These are phyloP conservation scores for Boletellus ananiceps DNA, from an alignment of 768 basidiomycete species.

Conservation along the genomic window DNA sequence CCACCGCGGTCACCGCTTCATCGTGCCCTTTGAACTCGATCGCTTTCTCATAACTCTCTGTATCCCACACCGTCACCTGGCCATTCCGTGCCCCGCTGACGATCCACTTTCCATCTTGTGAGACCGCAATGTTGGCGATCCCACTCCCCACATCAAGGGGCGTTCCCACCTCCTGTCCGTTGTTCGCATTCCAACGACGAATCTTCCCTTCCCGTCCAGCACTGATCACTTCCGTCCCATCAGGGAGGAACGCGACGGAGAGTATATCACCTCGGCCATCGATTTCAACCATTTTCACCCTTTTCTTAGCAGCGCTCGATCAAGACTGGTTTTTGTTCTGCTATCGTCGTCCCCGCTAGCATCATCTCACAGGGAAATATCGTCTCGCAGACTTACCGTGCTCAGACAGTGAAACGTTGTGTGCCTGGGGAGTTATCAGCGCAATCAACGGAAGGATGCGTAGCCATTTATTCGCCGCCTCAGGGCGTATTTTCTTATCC, in stretches of 20 bases:
- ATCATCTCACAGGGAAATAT: too few relatives aligned
- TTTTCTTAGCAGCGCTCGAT: too few relatives aligned
- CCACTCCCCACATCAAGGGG: not conserved
- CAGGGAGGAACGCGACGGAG: not conserved
- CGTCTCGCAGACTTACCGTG: too few relatives aligned
- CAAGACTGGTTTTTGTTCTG: too few relatives aligned
- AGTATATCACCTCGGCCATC: too few relatives aligned
- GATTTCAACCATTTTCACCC: too few relatives aligned
- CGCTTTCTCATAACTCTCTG: not conserved
- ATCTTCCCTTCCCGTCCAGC: not conserved
- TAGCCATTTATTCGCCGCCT: too few relatives aligned
- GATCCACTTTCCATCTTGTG: not conserved
- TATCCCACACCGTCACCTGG: not conserved
- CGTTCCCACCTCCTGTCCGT: not conserved
- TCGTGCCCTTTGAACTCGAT: not conserved
- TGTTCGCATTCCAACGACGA: not conserved
- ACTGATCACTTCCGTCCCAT: not conserved
- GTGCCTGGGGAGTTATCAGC: too few relatives aligned
- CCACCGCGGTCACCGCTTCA: not conserved
- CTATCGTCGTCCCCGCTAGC: too few relatives aligned
- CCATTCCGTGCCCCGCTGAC: not conserved
- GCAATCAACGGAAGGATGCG: too few relatives aligned
- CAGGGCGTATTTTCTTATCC: too few relatives aligned
- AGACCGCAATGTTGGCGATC: not conserved
- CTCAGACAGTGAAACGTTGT: too few relatives aligned